These are phyloP conservation scores for Lagenaria siceraria DNA, from an alignment of 306 rosid genomes.

Conservation along the genomic window DNA sequence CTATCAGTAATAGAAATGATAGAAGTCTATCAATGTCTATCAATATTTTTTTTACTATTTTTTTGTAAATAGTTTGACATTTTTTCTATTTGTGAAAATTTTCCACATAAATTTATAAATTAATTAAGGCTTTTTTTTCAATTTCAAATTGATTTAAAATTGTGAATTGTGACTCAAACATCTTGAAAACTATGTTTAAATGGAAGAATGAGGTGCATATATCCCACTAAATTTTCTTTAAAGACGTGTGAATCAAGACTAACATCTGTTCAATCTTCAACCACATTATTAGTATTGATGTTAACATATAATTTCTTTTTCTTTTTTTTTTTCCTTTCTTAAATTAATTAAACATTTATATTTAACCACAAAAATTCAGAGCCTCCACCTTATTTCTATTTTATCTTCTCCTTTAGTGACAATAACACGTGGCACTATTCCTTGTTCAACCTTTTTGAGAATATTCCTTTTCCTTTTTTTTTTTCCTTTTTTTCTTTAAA, in stretches of 20 bases:
- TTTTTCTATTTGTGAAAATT: no score
- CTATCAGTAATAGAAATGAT: no score
- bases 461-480: background rate
- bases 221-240: background rate
- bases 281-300: background rate
- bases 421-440: background rate
- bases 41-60: no score
- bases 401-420: background rate
- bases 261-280: background rate
- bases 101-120: no score
- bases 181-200: background rate
- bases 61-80: no score
- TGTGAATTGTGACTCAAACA: no score
- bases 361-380: background rate
- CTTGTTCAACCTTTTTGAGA: background rate
- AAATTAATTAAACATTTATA: background rate
- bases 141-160: no score
- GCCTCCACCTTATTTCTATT: background rate
- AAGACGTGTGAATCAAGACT: background rate
- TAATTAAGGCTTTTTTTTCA: no score
- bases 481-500: background rate
- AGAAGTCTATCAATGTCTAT: no score
- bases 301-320: background rate
- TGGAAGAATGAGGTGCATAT: background rate
- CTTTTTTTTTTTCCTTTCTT: background rate